These are phyloP conservation scores for Acacia acuminata DNA, from an alignment of 306 rosid genomes.

Conservation along the genomic window DNA sequence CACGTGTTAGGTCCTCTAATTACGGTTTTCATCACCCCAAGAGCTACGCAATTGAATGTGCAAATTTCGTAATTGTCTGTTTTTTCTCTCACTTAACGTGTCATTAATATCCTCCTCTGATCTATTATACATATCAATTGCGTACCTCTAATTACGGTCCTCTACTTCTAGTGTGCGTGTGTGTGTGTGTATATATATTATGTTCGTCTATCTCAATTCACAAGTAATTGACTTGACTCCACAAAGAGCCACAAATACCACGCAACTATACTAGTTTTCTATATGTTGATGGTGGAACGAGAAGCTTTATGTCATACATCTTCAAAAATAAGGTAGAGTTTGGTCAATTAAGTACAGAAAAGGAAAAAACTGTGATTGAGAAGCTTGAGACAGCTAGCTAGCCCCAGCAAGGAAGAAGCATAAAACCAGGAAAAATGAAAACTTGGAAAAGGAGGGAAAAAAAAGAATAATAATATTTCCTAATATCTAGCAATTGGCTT, in stretches of 20 bases:
- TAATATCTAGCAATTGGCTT: not conserved
- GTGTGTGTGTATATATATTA: too few relatives aligned
- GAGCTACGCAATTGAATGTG: not conserved
- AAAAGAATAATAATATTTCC: not conserved
- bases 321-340: not conserved
- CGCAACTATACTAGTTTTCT: not conserved
- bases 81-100: not conserved
- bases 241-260: not conserved
- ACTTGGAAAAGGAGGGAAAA: not conserved
- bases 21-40: conserved; percentile 5
- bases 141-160: too few relatives aligned
- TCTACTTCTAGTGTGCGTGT: too few relatives aligned
- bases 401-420: not conserved
- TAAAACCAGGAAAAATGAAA: not conserved
- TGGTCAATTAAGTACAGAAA: not conserved
- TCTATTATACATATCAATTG: too few relatives aligned
- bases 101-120: too few relatives aligned
- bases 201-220: not conserved
- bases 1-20: conserved; percentile 31
- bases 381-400: not conserved
- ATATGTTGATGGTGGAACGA: too few relatives aligned
- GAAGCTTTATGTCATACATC: not conserved
- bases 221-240: not conserved
- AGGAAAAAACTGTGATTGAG: too few relatives aligned
- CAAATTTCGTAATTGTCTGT: not conserved